Evolutionary conservation across 78 protist genomes (phyloP).

Genomic region (Polysphondylium violaceum): DNA sequence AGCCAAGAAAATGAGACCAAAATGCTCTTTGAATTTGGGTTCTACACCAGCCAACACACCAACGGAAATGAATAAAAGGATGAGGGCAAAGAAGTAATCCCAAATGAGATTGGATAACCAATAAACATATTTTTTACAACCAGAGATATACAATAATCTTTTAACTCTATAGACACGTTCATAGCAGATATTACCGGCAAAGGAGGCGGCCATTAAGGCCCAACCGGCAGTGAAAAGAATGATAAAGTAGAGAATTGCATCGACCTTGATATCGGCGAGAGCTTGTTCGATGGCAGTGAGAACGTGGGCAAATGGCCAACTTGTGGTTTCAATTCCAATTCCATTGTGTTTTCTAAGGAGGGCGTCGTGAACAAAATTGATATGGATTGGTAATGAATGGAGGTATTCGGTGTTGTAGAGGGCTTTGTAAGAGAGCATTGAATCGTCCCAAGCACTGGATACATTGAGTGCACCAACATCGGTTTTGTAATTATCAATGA

Average conservation of each 20-base stretch:
- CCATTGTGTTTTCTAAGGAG: background rate
- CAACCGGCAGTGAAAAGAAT: background rate
- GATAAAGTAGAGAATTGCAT: slow-evolving; percentile 2
- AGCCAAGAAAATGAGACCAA: background rate
- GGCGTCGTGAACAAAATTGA: slow-evolving; percentile 1
- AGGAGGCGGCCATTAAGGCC: slow-evolving; percentile 1
- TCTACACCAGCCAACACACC: background rate
- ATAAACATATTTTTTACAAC: slow-evolving; percentile 34
- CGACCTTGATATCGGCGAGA: background rate
- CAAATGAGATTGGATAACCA: slow-evolving; percentile 46
- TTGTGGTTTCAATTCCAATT: background rate
- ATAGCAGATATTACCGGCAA: slow-evolving; percentile 17
- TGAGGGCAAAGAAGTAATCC: slow-evolving; percentile 1
- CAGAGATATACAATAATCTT: slow-evolving; percentile 35
- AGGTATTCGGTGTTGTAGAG: slow-evolving; percentile 12
- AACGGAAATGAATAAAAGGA: background rate
- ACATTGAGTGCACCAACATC: slow-evolving; percentile 34
- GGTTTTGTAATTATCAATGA: background rate
- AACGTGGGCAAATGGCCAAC: slow-evolving; percentile 23
- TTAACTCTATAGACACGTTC: slow-evolving; percentile 24
- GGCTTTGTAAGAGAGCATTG: background rate
- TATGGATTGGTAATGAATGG: slow-evolving; percentile 30
- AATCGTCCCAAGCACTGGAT: background rate
- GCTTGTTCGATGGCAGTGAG: background rate
- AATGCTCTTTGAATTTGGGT: background rate